A percentile compares a stretch with the other conserved stretches of the same genome.
These are phyloP conservation scores for Lasiosphaeria ovina DNA, from an alignment of 495 filamentous ascomycete species.

Conservation along the genomic window DNA sequence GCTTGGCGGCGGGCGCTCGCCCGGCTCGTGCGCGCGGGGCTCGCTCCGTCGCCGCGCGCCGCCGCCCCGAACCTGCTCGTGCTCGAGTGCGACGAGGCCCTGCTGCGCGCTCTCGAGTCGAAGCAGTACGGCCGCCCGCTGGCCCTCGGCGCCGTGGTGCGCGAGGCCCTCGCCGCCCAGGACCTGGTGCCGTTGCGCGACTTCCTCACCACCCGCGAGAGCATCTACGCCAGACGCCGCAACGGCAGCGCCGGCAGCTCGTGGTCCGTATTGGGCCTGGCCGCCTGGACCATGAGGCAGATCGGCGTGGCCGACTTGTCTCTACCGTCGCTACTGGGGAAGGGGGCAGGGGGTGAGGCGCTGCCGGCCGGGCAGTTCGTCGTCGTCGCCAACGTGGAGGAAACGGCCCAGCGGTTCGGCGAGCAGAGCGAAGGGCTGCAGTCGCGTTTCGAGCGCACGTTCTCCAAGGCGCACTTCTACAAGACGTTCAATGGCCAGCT, in stretches of 20 bases:
- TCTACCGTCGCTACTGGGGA: background rate
- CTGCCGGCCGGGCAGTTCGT: conserved; percentile 56
- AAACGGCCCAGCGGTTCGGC: conserved; percentile 46
- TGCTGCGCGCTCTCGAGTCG: conserved; percentile 69
- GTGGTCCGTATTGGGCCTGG: conserved; percentile 52
- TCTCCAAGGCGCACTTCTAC: conserved; percentile 62
- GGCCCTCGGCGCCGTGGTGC: conserved; percentile 76
- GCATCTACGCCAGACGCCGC: conserved; percentile 48
- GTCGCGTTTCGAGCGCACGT: conserved; percentile 61
- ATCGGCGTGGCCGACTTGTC: conserved; percentile 56
- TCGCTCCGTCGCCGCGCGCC: conserved; percentile 45
- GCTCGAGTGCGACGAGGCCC: conserved; percentile 64
- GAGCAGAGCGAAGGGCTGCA: conserved; percentile 41
- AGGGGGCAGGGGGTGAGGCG: conserved; percentile 34
- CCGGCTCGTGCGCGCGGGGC: conserved; percentile 63
- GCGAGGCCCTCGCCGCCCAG: conserved; percentile 66
- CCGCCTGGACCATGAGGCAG: conserved; percentile 74
- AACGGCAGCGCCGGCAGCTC: conserved; percentile 33
- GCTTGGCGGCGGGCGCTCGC: conserved; percentile 80
- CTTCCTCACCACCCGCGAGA: conserved; percentile 58
- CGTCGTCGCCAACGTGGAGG: conserved; percentile 58
- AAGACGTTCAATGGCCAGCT: conserved; percentile 56
- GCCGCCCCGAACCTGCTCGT: conserved; percentile 52
- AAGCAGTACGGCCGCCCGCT: conserved; percentile 80
- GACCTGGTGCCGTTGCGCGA: conserved; percentile 67